Evolutionary conservation across 768 basidiomycete genomes (phyloP).

Genomic region (Mycena floridula): DNA sequence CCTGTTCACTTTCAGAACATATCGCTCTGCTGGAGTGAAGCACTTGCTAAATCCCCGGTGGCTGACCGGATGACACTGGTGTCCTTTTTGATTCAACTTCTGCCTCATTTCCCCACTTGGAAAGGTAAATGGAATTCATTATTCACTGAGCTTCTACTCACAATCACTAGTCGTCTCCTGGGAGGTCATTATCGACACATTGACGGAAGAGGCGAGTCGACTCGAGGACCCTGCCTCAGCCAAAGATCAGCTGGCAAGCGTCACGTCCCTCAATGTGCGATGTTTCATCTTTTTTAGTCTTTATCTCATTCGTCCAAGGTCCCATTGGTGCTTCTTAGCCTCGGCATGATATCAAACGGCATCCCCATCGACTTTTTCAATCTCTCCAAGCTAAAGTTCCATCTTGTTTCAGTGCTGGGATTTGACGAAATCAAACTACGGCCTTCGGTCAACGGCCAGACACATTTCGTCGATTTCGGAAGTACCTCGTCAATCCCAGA

Average conservation of each 20-base stretch:
- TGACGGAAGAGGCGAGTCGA: too few relatives aligned
- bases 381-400: conserved; percentile 57
- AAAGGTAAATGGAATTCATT: conserved; percentile 33
- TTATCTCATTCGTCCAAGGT: conserved; percentile 34
- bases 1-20: conserved; percentile 63
- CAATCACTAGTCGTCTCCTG: conserved; percentile 52
- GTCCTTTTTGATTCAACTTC: conserved; percentile 61
- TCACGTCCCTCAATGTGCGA: too few relatives aligned
- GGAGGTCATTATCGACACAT: conserved; percentile 54
- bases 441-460: conserved; percentile 40
- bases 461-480: conserved; percentile 50
- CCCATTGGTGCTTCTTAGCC: conserved; percentile 48
- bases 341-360: conserved; percentile 66
- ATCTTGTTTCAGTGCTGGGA: conserved; percentile 43
- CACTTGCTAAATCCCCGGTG: conserved; percentile 47
- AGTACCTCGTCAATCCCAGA: conserved; percentile 36
- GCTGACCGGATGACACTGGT: conserved; percentile 52
- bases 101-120: conserved; percentile 65
- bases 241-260: too few relatives aligned
- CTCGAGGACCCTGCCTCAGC: too few relatives aligned
- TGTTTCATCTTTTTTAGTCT: too few relatives aligned
- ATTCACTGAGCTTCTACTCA: not conserved
- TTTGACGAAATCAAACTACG: conserved; percentile 44
- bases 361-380: conserved; percentile 43
- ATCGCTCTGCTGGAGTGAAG: conserved; percentile 62